Evolutionary conservation across 768 basidiomycete species (phyloP), one percentile per base, ranked within the genome.

Genomic region (Rhodocollybia butyracea): DNA sequence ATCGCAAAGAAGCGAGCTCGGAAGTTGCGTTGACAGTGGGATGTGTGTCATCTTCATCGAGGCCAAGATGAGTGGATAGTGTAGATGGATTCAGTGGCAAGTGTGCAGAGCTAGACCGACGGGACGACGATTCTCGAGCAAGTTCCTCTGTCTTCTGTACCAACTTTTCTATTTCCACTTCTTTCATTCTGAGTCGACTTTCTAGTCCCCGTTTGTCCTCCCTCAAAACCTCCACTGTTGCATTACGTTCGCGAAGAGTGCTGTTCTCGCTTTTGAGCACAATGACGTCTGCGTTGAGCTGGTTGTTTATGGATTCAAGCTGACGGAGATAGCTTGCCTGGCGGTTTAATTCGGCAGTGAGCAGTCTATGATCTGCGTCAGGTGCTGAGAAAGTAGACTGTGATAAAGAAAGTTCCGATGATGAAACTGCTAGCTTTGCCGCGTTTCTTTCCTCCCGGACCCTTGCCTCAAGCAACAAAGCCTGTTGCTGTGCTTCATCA

Each of bases 181-280:
- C 53, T 36, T 46, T 54, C 41, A 32, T 46, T 32, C 34, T 54
- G 17, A 54, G 22, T 11, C 41, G 39, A 24, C 32, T 38, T 32
- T 46, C 53, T n/a, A 54, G 24, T 11, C 53, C 43, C 30, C 41
- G 29, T n/a, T 54, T 54, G 17, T 54, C 53, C 53, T 54, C 53
- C 19, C 31, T 31, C 34, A 54, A 43, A 6, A 54, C 51, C 36
- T 53, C 51, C 10, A 53, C 51, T 17, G 19, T n/a, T 21, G 39
- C 13, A 32, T 53, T 53, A 29, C 53, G 39, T 32, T 54, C 53
- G 19, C 43, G 39, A 5, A 54, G 43, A n/a, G 32, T 6, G 3
- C 29, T 26, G 24, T 45, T 43, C n/a, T 54, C 42, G 5, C 31
- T 42, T 21, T 46, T 43, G 8, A 54, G 22, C 2, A 54, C 43